These are phyloP conservation scores for Scedosporium minutisporum DNA, from an alignment of 2,329 filamentous ascomycete genomes.

Conservation along the genomic window DNA sequence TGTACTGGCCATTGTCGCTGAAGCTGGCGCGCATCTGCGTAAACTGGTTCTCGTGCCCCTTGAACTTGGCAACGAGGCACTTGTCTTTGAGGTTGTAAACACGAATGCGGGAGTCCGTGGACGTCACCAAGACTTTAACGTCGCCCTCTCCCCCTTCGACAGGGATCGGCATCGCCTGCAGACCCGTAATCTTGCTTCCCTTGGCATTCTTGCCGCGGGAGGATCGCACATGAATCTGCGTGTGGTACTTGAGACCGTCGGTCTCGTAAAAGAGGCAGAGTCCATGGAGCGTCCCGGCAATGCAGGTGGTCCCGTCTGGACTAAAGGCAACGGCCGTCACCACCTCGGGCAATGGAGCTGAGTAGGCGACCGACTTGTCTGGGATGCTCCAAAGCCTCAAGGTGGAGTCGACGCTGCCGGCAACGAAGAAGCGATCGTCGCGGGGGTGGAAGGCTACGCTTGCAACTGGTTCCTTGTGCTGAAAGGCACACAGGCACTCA, in stretches of 20 bases:
- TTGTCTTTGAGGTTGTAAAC: constrained; percentile 85
- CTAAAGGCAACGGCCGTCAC: constrained; percentile 92
- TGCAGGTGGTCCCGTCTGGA: constrained; percentile 80
- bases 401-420: constrained; percentile 82
- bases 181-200: constrained; percentile 94
- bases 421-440: constrained; percentile 93
- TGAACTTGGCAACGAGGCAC: constrained; percentile 77
- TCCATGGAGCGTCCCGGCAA: constrained; percentile 79
- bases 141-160: constrained; percentile 41
- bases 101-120: constrained; percentile 86
- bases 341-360: constrained; percentile 68
- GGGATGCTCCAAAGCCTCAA: constrained; percentile 93
- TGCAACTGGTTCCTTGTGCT: constrained; percentile 90
- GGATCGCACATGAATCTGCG: constrained; percentile 87
- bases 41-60: constrained; percentile 79
- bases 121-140: constrained; percentile 79
- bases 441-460: constrained; percentile 89
- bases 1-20: constrained; percentile 74
- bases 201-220: constrained; percentile 88
- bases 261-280: constrained; percentile 88
- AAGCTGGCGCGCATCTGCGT: constrained; percentile 87
- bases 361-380: constrained; percentile 85
- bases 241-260: constrained; percentile 72
- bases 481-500: constrained; percentile 88
- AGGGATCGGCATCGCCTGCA: constrained; percentile 61